Base-by-base conservation (phyloP, 202 grass and related monocot species). In the Setaria viridis region DNA sequence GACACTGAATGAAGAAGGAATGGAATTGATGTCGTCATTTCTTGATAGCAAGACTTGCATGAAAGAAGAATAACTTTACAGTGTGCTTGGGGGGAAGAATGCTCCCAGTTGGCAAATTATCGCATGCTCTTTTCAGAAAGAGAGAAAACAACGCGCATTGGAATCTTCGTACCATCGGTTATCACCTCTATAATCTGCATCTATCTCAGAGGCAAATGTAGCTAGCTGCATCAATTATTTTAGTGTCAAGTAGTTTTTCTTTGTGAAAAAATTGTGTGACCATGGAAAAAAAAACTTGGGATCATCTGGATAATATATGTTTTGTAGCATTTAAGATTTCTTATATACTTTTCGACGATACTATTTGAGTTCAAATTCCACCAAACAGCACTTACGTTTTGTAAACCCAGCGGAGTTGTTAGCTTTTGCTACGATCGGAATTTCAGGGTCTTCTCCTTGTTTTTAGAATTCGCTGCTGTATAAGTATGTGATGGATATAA, bases 11-110 rank as follows among this genome's bases (percentile, higher is more conserved):
- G 20, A 9, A 80, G 19, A 6, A 55, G 47, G 53, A 67, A 84
- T 67, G 48, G 34, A 66, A n/a, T 47, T 68, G 67, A 10, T 66
- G 17, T n/a, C 11, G 37, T 34, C 59, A 37, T 66, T 81, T 87
- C 25, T 75, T 0, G 50, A 30, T 76, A 50, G 51, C 30, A 3
- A 73, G 50, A 15, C 16, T 35, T 33, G 13, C 9, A 4, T 39
- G 56, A 66, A 14, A 35, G 33, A 59, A 54, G 59, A 74, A 90
- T 90, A 87, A 70, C 80, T 90, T 90, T 80, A 46, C 42, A 0
- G 8, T 14, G 84, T 86, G 56, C 25, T 39, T 13, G 21, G 7
- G 20, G 4, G 3, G 13, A 29, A 55, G 62, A 41, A 70, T 57
- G 46, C 48, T 63, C 14, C 25, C 30, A 33, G 60, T 67, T 60